Evolutionary conservation across 2,329 filamentous ascomycete species (phyloP).

Genomic region (Fusarium sp.): DNA sequence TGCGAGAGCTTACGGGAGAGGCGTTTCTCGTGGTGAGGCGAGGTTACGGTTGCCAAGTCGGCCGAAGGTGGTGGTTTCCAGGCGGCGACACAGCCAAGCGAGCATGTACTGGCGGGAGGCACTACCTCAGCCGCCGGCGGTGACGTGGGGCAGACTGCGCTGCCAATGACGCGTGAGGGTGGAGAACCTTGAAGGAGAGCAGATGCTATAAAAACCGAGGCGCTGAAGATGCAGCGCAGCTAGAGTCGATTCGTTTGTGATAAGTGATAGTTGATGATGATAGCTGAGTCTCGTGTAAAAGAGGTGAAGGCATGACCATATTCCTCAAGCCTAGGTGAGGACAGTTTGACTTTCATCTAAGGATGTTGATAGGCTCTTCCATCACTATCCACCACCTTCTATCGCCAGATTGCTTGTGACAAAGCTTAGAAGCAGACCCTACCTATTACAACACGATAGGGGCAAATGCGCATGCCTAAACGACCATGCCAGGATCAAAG

Average conservation of each 20-base stretch:
- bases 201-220: constrained; percentile 5
- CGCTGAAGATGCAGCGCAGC: neutral
- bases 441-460: neutral
- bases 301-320: neutral
- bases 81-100: neutral
- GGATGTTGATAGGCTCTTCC: neutral
- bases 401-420: constrained; percentile 31
- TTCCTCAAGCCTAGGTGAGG: neutral
- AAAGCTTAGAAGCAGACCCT: neutral
- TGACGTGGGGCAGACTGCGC: constrained; percentile 33
- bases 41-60: constrained; percentile 21
- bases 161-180: constrained; percentile 32
- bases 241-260: neutral
- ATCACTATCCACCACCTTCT: constrained; percentile 38
- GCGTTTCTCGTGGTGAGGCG: constrained; percentile 8
- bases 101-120: neutral
- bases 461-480: neutral
- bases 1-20: neutral
- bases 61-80: constrained; percentile 7
- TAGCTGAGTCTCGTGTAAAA: neutral
- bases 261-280: neutral
- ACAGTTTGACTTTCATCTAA: neutral
- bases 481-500: neutral
- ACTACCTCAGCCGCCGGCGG: constrained; percentile 2
- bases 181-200: constrained; percentile 8